Conservation (phyloP, 345 rosid species). For the Acer negundo region DNA sequence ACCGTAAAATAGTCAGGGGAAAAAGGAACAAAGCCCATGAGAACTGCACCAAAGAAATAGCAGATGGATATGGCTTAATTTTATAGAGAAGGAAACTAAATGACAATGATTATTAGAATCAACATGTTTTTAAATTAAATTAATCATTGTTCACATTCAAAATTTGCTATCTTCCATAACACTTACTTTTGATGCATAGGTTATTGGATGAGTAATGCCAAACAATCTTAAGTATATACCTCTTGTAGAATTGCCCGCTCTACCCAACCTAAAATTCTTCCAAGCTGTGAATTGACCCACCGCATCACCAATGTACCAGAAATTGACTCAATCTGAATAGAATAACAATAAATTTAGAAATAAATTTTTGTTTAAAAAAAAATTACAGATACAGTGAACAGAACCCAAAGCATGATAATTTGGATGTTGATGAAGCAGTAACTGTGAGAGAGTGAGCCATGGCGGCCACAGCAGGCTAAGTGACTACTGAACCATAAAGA, state of each 20-base stretch:
- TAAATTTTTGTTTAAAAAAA: neutral
- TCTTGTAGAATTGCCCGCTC: conserved; percentile 94
- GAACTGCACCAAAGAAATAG: neutral
- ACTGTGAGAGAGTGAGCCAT: neutral
- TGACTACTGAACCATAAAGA: neutral
- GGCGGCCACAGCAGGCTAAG: neutral
- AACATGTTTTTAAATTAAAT: neutral
- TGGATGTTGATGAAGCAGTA: conserved; percentile 5
- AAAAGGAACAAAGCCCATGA: neutral
- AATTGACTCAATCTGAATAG: conserved; percentile 67
- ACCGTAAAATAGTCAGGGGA: too few species aligned
- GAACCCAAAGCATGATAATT: conserved; percentile 21
- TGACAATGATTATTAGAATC: neutral
- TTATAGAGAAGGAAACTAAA: neutral
- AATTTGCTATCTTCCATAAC: neutral
- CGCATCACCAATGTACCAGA: conserved; percentile 95
- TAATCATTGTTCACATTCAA: neutral
- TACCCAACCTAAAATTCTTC: conserved; percentile 87
- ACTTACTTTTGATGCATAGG: neutral
- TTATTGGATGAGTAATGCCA: neutral
- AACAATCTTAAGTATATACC: conserved; percentile 39
- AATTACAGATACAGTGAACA: neutral
- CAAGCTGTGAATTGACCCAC: conserved; percentile 95
- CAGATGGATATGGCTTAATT: neutral
- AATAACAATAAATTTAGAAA: neutral